A percentile compares a stretch with the other conserved stretches of the same genome.
Evolutionary conservation across 176 grass and related monocot genomes (phyloP).

Genomic region (Triticum monococcum): DNA sequence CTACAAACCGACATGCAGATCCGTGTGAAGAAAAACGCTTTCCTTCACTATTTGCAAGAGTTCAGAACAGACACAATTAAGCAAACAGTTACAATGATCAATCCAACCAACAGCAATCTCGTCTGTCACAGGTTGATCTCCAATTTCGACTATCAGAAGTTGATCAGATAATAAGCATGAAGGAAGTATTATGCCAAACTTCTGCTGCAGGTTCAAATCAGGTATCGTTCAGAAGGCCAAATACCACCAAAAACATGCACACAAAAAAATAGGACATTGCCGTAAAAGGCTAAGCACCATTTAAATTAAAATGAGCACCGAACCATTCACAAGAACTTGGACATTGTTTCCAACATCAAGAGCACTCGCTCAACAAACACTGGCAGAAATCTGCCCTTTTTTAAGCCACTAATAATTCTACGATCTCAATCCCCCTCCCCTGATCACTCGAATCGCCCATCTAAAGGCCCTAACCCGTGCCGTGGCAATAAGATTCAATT

Average conservation of each 20-base stretch:
- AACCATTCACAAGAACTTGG: slow-evolving; percentile 32
- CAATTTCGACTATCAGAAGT: background rate
- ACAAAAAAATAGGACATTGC: background rate
- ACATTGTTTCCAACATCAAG: slow-evolving; percentile 13
- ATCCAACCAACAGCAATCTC: background rate
- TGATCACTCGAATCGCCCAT: slow-evolving; percentile 16
- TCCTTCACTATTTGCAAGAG: background rate
- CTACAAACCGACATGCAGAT: background rate
- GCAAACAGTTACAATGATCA: background rate
- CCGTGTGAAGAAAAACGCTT: background rate
- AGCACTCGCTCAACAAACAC: background rate
- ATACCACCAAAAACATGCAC: background rate
- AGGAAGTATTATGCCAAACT: background rate
- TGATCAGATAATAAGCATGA: background rate
- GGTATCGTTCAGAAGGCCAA: background rate
- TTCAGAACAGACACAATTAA: background rate
- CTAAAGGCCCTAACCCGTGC: background rate
- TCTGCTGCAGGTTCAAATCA: background rate
- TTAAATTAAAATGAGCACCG: slow-evolving; percentile 10
- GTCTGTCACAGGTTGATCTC: background rate
- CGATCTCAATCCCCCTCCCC: background rate
- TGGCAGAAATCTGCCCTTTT: background rate
- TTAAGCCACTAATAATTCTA: background rate
- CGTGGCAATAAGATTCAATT: background rate
- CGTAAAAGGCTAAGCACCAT: background rate